Percentiles rank a stretch among this genome's conserved stretches.
Conservation (phyloP, 2,329 filamentous ascomycete species). For the Arthrobotrys sinensis region DNA sequence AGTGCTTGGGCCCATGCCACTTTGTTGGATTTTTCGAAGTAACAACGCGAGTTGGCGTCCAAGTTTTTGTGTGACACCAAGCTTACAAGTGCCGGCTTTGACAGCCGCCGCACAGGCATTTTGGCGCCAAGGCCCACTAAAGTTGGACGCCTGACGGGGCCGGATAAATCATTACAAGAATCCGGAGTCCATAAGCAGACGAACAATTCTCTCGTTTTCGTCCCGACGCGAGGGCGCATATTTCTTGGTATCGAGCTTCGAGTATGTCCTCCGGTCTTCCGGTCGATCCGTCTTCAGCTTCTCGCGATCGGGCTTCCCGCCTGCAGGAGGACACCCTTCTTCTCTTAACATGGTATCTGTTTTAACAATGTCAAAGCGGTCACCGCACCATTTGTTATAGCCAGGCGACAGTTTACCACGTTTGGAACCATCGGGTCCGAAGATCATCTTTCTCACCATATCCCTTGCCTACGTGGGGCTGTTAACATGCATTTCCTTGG, state of each 20-base stretch:
- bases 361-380: conserved; percentile 44
- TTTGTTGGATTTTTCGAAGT: conserved; percentile 15
- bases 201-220: not conserved
- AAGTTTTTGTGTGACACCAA: not conserved
- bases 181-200: not conserved
- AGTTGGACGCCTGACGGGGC: not conserved
- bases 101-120: not conserved
- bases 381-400: conserved; percentile 46
- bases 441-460: conserved; percentile 33
- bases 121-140: conserved; percentile 1
- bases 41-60: not conserved
- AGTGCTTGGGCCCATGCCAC: not conserved
- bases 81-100: conserved; percentile 5
- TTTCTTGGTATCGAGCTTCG: not conserved
- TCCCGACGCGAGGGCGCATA: not conserved
- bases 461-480: conserved; percentile 12
- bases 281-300: not conserved
- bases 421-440: conserved; percentile 36
- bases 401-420: conserved; percentile 34
- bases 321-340: not conserved
- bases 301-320: not conserved
- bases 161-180: conserved; percentile 19
- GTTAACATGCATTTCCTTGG: not conserved
- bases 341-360: conserved; percentile 39
- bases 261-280: too few species aligned